Conservation (phyloP, 306 rosid genomes). For the Trifolium pratense region DNA sequence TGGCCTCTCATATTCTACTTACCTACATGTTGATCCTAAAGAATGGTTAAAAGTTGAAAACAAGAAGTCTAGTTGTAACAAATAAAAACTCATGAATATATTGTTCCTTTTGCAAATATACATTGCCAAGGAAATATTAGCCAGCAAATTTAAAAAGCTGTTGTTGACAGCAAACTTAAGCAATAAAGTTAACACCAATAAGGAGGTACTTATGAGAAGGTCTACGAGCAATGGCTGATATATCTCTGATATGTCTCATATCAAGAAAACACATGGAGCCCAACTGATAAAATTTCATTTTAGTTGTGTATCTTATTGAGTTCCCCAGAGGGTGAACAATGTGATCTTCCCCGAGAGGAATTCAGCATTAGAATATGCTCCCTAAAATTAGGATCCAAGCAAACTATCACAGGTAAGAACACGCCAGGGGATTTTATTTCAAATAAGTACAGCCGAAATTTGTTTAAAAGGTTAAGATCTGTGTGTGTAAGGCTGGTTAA, state of each 20-base stretch:
- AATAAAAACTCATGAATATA: not conserved
- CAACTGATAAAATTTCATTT: constrained; percentile 21
- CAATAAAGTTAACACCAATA: constrained; percentile 24
- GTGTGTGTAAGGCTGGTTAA: constrained; percentile 8
- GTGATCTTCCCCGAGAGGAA: constrained; percentile 6
- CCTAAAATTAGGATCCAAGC: constrained; percentile 30
- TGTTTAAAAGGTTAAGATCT: not conserved
- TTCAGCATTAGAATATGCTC: constrained; percentile 32
- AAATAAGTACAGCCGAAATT: not conserved
- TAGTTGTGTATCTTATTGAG: constrained; percentile 6
- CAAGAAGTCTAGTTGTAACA: constrained; percentile 34
- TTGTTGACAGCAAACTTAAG: constrained; percentile 20
- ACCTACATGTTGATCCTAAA: constrained; percentile 69
- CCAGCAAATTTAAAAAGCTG: constrained; percentile 36
- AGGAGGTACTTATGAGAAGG: constrained; percentile 18
- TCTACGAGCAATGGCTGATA: constrained; percentile 22
- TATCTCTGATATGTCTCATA: constrained; percentile 8
- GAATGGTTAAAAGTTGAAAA: constrained; percentile 57
- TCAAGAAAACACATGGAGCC: constrained; percentile 17
- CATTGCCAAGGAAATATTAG: constrained; percentile 29
- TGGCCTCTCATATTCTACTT: constrained; percentile 71
- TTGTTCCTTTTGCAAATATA: not conserved
- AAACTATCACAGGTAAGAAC: constrained; percentile 6
- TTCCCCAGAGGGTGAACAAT: constrained; percentile 19
- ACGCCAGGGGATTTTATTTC: constrained; percentile 26